Base-by-base conservation (phyloP, 2,329 filamentous ascomycete species). In the Tothia fuscella region DNA sequence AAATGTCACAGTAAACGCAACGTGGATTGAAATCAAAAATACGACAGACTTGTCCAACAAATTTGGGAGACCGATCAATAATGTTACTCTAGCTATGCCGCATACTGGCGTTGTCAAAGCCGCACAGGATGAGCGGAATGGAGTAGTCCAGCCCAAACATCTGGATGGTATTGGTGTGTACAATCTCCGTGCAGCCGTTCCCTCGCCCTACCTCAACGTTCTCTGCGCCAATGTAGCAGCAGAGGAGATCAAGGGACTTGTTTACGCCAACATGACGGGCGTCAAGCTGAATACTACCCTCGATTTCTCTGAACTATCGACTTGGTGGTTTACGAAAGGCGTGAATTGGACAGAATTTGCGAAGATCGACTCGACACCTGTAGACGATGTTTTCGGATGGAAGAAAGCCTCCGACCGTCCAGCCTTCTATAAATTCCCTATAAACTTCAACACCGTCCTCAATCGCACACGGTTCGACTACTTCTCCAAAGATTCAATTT, bases 41-140 rank as follows among this genome's bases (percentile, higher is more conserved):
- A 69, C 77, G 14, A 65, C 66, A 0, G 56, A 61, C 3, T 61
- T 66, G 0, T 79, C 69, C 3, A 53, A 65, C 4, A 53, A 65
- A 9, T 56, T 45, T 22, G 25, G 73, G 41, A 67, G 81, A 20
- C 67, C 81, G 28, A 64, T 89, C 51, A 83, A 87, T 54, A 87
- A 88, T 48, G 74, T 86, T 20, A 82, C 80, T 0, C 67, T 88
- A 49, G 81, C 82, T 0, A 80, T 88, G 71, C 84, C 84, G 0
- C 84, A 91, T 50, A 67, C 77, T 0, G 76, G 79, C 0, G 68
- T 91, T 0, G 76, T 81, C 25, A 59, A 65, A 10, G 82, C 83
- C 1, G 77, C 80, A 0, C 71, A 65, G 6, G 65, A 80, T 48
- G 59, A 66, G 0, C 55, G 60, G 6, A 89, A 89, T 51, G 56